Evolutionary conservation across 768 basidiomycete genomes (phyloP).

Genomic region (Hydnomerulius pinastri): DNA sequence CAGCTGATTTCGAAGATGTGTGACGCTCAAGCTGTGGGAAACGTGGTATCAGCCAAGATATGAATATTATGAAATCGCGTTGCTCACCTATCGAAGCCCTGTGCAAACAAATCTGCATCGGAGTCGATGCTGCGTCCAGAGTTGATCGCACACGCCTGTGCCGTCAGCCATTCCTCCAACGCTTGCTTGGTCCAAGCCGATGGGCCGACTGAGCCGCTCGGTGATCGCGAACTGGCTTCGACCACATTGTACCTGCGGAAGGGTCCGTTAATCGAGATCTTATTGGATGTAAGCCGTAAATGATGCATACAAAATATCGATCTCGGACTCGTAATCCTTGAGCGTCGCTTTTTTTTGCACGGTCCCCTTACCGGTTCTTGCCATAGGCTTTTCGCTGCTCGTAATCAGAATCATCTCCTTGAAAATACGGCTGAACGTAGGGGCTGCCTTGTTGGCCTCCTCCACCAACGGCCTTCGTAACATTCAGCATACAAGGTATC

Average conservation of each 20-base stretch:
- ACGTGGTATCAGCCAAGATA: neutral
- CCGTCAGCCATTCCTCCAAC: constrained; percentile 14
- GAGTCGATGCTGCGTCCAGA: constrained; percentile 4
- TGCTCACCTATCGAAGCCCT: constrained; percentile 36
- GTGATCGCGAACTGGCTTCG: neutral
- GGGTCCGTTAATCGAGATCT: neutral
- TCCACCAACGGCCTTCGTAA: constrained; percentile 37
- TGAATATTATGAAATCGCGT: neutral
- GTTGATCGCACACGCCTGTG: constrained; percentile 6
- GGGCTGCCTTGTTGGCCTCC: constrained; percentile 40
- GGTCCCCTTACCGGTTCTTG: constrained; percentile 36
- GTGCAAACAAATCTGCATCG: constrained; percentile 22
- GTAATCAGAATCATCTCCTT: constrained; percentile 55
- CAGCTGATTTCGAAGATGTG: constrained; percentile 24
- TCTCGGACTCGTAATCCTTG: constrained; percentile 27
- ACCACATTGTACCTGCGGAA: constrained; percentile 6
- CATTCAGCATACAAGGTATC: neutral
- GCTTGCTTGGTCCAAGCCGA: constrained; percentile 3
- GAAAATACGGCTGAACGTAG: constrained; percentile 44
- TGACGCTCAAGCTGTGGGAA: constrained; percentile 22
- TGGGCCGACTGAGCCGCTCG: constrained; percentile 1
- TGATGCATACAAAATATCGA: constrained; percentile 21
- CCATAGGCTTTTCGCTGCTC: constrained; percentile 39
- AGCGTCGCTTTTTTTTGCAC: constrained; percentile 17
- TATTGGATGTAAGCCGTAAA: neutral